phyloP scores from a whole-genome alignment of 257 asterid species.

The Knoxia roxburghii region DNA sequence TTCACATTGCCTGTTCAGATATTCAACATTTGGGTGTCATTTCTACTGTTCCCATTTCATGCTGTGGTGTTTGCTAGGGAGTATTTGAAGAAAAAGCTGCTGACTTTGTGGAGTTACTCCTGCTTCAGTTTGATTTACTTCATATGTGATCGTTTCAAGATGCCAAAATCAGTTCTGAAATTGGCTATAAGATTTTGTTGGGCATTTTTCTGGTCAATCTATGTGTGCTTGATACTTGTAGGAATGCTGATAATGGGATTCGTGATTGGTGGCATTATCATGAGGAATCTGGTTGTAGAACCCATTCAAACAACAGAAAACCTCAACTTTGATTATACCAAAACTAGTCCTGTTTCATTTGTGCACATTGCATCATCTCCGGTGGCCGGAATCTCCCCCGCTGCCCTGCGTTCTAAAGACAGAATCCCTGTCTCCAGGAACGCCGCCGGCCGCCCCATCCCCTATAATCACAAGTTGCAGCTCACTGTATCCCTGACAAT shows the following conservation, averaged over 20 bases:
- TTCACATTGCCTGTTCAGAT: slow-evolving; percentile 36
- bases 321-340: slow-evolving; percentile 58
- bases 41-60: slow-evolving; percentile 39
- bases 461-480: slow-evolving; percentile 37
- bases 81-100: slow-evolving; percentile 26
- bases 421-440: slow-evolving; percentile 5
- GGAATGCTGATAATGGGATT: slow-evolving; percentile 39
- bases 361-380: slow-evolving; percentile 34
- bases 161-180: slow-evolving; percentile 26
- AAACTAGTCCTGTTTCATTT: slow-evolving; percentile 43
- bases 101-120: slow-evolving; percentile 18
- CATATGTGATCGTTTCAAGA: slow-evolving; percentile 20
- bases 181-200: slow-evolving; percentile 30
- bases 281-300: slow-evolving; percentile 40
- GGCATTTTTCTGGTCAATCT: slow-evolving; percentile 37
- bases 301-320: slow-evolving; percentile 37
- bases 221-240: slow-evolving; percentile 40
- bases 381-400: slow-evolving; percentile 10
- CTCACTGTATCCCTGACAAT: slow-evolving; percentile 42
- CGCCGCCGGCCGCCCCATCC: slow-evolving; percentile 22
- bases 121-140: slow-evolving; percentile 23
- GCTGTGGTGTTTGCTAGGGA: slow-evolving; percentile 23
- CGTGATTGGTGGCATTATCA: slow-evolving; percentile 25
- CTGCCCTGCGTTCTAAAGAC: slow-evolving; percentile 7
- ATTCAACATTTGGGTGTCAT: slow-evolving; percentile 26